Conservation (phyloP, 2,329 filamentous ascomycete genomes). For the Helicocarpus griseus region DNA sequence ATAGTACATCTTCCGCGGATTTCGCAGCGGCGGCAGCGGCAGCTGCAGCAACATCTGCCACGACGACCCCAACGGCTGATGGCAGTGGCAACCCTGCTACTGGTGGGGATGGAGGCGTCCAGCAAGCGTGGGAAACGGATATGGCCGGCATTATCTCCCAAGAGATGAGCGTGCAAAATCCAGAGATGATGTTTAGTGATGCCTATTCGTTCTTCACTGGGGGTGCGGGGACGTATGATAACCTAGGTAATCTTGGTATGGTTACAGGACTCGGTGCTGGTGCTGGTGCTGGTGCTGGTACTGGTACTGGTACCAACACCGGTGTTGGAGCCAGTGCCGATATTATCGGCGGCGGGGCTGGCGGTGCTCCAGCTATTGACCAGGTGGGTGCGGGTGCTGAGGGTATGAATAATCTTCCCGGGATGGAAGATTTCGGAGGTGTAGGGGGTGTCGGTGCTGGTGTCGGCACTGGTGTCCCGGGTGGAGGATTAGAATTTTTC, state of each 20-base stretch:
- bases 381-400: neutral
- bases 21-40: neutral
- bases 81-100: neutral
- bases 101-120: neutral
- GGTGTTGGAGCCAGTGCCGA: neutral
- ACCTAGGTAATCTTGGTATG: neutral
- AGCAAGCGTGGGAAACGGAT: neutral
- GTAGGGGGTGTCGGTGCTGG: neutral
- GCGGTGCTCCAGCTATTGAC: no score
- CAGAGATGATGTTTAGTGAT: conserved; percentile 1
- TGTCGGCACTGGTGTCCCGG: neutral
- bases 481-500: neutral
- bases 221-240: neutral
- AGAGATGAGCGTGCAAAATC: neutral
- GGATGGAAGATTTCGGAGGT: neutral
- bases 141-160: neutral
- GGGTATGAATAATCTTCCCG: neutral
- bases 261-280: neutral
- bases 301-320: neutral
- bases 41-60: no score
- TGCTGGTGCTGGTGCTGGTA: neutral
- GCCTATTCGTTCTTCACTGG: conserved; percentile 1
- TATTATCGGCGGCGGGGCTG: neutral
- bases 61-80: neutral
- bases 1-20: neutral